Evolutionary conservation across 148 eudicot species (phyloP).

Genomic region (Diospyros kaki): DNA sequence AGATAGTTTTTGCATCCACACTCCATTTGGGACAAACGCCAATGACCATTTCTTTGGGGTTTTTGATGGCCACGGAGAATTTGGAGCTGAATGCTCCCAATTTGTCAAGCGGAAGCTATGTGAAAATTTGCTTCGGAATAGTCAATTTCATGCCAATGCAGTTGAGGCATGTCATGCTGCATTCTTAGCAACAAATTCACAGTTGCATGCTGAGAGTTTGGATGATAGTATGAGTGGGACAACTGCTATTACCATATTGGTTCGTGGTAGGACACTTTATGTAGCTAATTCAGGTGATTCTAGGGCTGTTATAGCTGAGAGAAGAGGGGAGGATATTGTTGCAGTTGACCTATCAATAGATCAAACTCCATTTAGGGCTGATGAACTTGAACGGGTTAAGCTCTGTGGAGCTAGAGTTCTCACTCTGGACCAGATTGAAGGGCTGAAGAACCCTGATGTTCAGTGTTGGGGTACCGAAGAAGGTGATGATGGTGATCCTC

Average conservation of each 20-base stretch:
- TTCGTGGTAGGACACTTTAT: slow-evolving; percentile 71
- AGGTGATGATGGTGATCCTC: slow-evolving; percentile 98
- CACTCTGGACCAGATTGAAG: slow-evolving; percentile 99
- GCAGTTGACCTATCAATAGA: slow-evolving; percentile 87
- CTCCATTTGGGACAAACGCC: slow-evolving; percentile 81
- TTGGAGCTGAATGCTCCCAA: slow-evolving; percentile 88
- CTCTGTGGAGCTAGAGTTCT: slow-evolving; percentile 94
- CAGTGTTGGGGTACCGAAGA: slow-evolving; percentile 99
- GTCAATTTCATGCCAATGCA: slow-evolving; percentile 56
- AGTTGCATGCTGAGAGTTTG: slow-evolving; percentile 75
- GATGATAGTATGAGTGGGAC: slow-evolving; percentile 99
- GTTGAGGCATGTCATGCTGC: slow-evolving; percentile 87
- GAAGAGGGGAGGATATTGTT: slow-evolving; percentile 69
- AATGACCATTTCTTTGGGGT: slow-evolving; percentile 92
- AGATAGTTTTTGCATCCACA: slow-evolving; percentile 94
- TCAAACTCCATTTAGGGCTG: slow-evolving; percentile 87
- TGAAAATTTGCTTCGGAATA: slow-evolving; percentile 81
- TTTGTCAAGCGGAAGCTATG: slow-evolving; percentile 83
- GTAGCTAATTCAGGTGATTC: slow-evolving; percentile 95
- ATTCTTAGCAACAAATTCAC: slow-evolving; percentile 71
- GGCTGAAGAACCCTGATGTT: slow-evolving; percentile 82
- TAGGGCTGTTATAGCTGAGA: slow-evolving; percentile 89
- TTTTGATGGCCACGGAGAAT: slow-evolving; percentile 97
- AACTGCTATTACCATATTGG: slow-evolving; percentile 83
- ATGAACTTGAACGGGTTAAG: slow-evolving; percentile 89